phyloP scores from a whole-genome alignment of 345 rosid species.

The Nephelium lappaceum region DNA sequence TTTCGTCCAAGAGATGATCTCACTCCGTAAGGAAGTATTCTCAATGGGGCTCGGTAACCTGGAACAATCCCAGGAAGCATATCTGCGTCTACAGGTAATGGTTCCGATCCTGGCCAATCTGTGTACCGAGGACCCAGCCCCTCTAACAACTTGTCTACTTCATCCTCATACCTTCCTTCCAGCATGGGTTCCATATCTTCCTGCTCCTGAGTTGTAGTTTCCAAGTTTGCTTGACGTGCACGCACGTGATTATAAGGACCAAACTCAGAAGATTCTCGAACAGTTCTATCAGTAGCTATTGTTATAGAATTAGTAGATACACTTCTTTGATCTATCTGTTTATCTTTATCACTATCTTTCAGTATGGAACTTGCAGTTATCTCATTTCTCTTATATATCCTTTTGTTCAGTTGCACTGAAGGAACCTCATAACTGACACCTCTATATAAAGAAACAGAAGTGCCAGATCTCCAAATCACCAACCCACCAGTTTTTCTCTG shows the following conservation, averaged over 20 bases:
- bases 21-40: constrained; percentile 91
- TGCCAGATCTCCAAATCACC: constrained; percentile 96
- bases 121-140: constrained; percentile 85
- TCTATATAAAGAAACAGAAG: constrained; percentile 75
- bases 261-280: constrained; percentile 21
- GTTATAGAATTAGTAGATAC: constrained; percentile 30
- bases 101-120: constrained; percentile 86
- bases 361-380: constrained; percentile 31
- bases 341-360: constrained; percentile 43
- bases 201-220: constrained; percentile 27
- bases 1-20: constrained; percentile 61
- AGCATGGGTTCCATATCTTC: constrained; percentile 30
- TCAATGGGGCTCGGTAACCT: constrained; percentile 83
- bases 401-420: constrained; percentile 46
- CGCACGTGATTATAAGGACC: constrained; percentile 29
- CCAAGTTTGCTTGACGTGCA: constrained; percentile 32
- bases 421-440: constrained; percentile 66
- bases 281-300: constrained; percentile 28
- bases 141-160: constrained; percentile 73
- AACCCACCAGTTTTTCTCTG: constrained; percentile 97
- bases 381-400: constrained; percentile 49
- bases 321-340: constrained; percentile 45
- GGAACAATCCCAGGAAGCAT: constrained; percentile 82
- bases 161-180: constrained; percentile 73
- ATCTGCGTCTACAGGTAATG: constrained; percentile 94